phyloP scores from a whole-genome alignment of 23 red algal genomes.

The Pyropia yezoensis region DNA sequence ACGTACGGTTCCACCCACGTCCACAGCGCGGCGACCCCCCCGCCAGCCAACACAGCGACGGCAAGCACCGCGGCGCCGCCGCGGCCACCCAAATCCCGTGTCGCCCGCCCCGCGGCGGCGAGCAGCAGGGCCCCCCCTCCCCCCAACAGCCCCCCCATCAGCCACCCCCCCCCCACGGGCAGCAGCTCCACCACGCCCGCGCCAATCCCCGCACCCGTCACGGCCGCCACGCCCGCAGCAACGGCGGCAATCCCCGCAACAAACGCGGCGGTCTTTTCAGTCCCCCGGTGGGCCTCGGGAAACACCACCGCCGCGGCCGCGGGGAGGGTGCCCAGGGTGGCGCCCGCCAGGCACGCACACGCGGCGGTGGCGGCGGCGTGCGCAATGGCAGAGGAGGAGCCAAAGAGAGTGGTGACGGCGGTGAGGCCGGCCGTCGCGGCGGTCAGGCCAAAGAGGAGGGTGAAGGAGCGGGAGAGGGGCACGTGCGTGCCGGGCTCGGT shows the following conservation, averaged over 20 bases:
- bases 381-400: slow-evolving; percentile 14
- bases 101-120: no score
- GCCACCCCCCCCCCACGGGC: no score
- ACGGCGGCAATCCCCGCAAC: slow-evolving; percentile 10
- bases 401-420: slow-evolving; percentile 22
- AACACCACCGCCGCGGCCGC: slow-evolving; percentile 53
- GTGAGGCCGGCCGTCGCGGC: slow-evolving; percentile 31
- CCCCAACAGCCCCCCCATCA: no score
- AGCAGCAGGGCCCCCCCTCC: no score
- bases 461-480: slow-evolving; percentile 61
- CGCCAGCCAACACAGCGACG: no score
- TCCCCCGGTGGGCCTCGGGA: slow-evolving; percentile 36
- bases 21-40: no score
- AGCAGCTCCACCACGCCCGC: no score
- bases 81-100: no score
- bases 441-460: slow-evolving; percentile 62
- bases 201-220: slow-evolving; percentile 2
- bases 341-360: slow-evolving; percentile 17
- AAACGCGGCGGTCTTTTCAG: slow-evolving; percentile 7
- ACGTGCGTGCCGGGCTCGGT: slow-evolving; percentile 77
- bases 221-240: slow-evolving; percentile 11
- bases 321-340: slow-evolving; percentile 23
- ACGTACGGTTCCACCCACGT: no score
- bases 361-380: slow-evolving; percentile 23
- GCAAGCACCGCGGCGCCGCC: no score